phyloP scores from a whole-genome alignment of 2,329 filamentous ascomycete genomes.

The Diatrype stigma region DNA sequence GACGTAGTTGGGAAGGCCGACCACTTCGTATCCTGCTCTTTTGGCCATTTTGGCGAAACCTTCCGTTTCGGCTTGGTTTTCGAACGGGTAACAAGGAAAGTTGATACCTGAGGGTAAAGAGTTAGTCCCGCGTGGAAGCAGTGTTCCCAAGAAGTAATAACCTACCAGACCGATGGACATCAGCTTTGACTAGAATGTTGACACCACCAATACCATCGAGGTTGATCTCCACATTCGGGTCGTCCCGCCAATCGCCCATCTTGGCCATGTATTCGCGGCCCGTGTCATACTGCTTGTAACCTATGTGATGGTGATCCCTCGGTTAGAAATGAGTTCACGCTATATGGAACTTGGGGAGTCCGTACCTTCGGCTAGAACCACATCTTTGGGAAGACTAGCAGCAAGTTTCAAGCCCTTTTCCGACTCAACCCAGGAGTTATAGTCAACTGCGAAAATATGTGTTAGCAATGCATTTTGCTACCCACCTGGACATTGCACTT shows the following conservation, averaged over 20 bases:
- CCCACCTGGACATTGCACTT: conserved; percentile 32
- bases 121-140: conserved; percentile 18
- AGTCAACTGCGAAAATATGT: conserved; percentile 64
- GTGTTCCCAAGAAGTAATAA: conserved; percentile 5
- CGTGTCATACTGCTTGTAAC: conserved; percentile 91
- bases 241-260: conserved; percentile 87
- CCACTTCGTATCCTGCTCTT: conserved; percentile 86
- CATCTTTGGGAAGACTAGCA: conserved; percentile 69
- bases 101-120: conserved; percentile 68
- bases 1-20: conserved; percentile 92
- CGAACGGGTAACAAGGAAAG: conserved; percentile 93
- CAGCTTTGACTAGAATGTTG: conserved; percentile 95
- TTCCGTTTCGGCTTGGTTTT: conserved; percentile 98
- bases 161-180: conserved; percentile 89
- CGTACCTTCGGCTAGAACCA: conserved; percentile 84
- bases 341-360: neutral
- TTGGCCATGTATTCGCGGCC: conserved; percentile 83
- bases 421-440: conserved; percentile 98
- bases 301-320: conserved; percentile 36
- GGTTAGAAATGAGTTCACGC: conserved; percentile 9
- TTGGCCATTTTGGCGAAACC: conserved; percentile 99
- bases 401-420: conserved; percentile 75
- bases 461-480: conserved; percentile 13
- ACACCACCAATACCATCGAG: conserved; percentile 96
- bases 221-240: conserved; percentile 88